Percentiles rank a stretch among this genome's conserved stretches.
These are phyloP conservation scores for Cynara cardunculus DNA, from an alignment of 129 eudicot species.

Conservation along the genomic window DNA sequence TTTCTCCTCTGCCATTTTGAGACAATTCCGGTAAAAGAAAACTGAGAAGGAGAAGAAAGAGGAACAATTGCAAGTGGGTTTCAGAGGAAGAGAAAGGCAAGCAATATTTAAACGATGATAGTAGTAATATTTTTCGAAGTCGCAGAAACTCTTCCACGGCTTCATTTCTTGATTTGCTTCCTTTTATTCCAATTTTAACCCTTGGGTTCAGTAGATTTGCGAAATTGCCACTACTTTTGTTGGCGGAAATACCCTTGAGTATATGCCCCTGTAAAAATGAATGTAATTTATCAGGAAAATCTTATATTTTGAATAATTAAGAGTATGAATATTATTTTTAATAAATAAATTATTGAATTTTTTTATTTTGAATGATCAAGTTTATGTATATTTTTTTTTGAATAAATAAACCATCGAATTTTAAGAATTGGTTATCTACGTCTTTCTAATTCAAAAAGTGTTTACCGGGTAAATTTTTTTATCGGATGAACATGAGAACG, in stretches of 20 bases:
- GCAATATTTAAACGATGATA: background rate
- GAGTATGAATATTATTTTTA: too few species aligned
- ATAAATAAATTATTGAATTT: too few species aligned
- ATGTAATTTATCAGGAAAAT: too few species aligned
- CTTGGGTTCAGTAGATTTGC: background rate
- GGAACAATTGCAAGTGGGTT: background rate
- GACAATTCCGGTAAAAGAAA: background rate
- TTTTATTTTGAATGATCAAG: too few species aligned
- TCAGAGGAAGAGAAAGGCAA: background rate
- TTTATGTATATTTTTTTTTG: too few species aligned
- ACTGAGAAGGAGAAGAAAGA: background rate
- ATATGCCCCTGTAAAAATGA: background rate
- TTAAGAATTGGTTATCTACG: too few species aligned
- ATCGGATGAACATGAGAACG: too few species aligned
- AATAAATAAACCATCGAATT: too few species aligned
- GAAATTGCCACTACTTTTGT: background rate
- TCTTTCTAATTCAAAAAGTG: too few species aligned
- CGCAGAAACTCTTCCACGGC: background rate
- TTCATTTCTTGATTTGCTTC: background rate
- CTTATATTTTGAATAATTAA: too few species aligned
- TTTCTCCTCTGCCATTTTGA: background rate
- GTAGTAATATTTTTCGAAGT: background rate
- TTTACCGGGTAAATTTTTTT: too few species aligned
- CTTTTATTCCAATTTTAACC: background rate
- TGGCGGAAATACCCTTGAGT: background rate